A percentile compares a stretch with the other conserved stretches of the same genome.
Evolutionary conservation across 202 grass and related monocot genomes (phyloP).

Genomic region (Setaria viridis): DNA sequence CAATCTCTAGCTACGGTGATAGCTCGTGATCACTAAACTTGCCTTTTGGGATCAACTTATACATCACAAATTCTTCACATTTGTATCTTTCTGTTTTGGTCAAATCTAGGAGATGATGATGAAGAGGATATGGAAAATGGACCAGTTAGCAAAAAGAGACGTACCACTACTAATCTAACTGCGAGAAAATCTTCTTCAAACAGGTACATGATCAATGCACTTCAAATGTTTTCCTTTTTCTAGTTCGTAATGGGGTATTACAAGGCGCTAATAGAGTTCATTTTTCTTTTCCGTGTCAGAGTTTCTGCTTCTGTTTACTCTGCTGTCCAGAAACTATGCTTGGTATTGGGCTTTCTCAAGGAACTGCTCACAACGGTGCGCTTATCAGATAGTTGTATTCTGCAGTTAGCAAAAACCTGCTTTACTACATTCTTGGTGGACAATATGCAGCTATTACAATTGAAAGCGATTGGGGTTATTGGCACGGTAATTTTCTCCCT

Average conservation of each 20-base stretch:
- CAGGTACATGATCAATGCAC: slow-evolving; percentile 61
- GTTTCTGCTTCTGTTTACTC: slow-evolving; percentile 73
- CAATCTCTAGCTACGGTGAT: slow-evolving; percentile 17
- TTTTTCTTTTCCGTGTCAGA: slow-evolving; percentile 55
- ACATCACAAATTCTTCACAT: slow-evolving; percentile 26
- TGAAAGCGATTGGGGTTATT: slow-evolving; percentile 90
- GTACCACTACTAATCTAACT: slow-evolving; percentile 64
- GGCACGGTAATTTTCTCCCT: slow-evolving; percentile 69
- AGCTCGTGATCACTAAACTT: slow-evolving; percentile 17
- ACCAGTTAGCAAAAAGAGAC: slow-evolving; percentile 82
- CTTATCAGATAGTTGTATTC: slow-evolving; percentile 93
- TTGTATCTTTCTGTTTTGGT: slow-evolving; percentile 29
- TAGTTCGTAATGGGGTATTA: slow-evolving; percentile 38
- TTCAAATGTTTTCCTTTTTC: slow-evolving; percentile 37
- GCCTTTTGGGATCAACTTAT: slow-evolving; percentile 12
- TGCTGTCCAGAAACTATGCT: slow-evolving; percentile 92
- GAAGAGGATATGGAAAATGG: slow-evolving; percentile 79
- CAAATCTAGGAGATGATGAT: slow-evolving; percentile 78
- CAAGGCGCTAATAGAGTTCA: slow-evolving; percentile 37
- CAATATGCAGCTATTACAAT: slow-evolving; percentile 93
- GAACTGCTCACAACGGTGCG: slow-evolving; percentile 83
- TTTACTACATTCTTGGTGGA: slow-evolving; percentile 99
- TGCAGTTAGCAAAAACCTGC: slow-evolving; percentile 96
- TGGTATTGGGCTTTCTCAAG: slow-evolving; percentile 91
- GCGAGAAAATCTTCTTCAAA: slow-evolving; percentile 73